phyloP scores from a whole-genome alignment of 2,329 filamentous ascomycete species.

The Decorospora gaudefroyi region DNA sequence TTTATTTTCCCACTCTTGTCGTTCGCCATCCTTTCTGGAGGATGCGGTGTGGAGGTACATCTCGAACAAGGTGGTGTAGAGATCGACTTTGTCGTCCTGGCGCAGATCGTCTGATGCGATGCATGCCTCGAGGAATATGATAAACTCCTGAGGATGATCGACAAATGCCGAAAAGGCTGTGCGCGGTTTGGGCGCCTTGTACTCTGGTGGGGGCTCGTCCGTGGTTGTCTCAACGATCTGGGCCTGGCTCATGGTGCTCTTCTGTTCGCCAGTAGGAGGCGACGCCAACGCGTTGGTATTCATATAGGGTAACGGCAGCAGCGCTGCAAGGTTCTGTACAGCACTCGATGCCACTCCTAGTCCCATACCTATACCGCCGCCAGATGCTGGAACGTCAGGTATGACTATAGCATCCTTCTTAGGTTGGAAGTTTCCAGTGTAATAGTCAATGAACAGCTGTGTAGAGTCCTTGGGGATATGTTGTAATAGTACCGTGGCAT shows the following conservation, averaged over 20 bases:
- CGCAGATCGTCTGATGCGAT: slow-evolving; percentile 72
- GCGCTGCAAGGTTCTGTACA: slow-evolving; percentile 81
- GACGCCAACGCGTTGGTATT: slow-evolving; percentile 64
- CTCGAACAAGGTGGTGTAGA: slow-evolving; percentile 95
- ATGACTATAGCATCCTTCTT: slow-evolving; percentile 65
- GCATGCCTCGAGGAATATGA: slow-evolving; percentile 88
- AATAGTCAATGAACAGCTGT: slow-evolving; percentile 90
- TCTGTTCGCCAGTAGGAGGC: slow-evolving; percentile 58
- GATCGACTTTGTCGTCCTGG: slow-evolving; percentile 75
- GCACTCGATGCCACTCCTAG: slow-evolving; percentile 66
- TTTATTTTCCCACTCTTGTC: slow-evolving; percentile 84
- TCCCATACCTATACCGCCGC: slow-evolving; percentile 48
- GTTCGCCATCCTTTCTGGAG: slow-evolving; percentile 69
- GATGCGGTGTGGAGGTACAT: slow-evolving; percentile 94
- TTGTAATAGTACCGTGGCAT: slow-evolving; percentile 85
- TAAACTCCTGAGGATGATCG: slow-evolving; percentile 89
- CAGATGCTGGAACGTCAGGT: slow-evolving; percentile 53
- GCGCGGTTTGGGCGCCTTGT: slow-evolving; percentile 79
- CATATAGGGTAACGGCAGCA: slow-evolving; percentile 86
- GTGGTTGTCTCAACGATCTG: slow-evolving; percentile 58
- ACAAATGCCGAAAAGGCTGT: slow-evolving; percentile 96
- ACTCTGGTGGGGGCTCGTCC: slow-evolving; percentile 61
- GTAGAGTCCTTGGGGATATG: slow-evolving; percentile 83
- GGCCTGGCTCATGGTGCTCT: slow-evolving; percentile 59
- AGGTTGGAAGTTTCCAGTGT: slow-evolving; percentile 80